Percentiles rank a stretch among this genome's conserved stretches.
Conservation (phyloP, 164 flowering plant species). For the Hamamelis virginiana region DNA sequence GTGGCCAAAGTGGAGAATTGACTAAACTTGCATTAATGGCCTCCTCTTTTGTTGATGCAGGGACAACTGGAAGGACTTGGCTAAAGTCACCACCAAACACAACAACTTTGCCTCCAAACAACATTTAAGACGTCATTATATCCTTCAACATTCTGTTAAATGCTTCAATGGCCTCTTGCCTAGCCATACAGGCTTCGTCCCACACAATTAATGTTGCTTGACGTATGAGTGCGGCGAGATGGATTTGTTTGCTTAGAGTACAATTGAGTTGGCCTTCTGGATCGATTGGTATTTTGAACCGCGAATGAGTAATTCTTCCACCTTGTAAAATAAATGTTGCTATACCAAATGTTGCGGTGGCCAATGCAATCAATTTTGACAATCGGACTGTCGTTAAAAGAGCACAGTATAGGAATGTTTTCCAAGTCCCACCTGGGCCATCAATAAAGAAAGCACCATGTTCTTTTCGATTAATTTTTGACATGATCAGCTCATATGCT, state of each 20-base stretch:
- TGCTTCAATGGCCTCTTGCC: not conserved
- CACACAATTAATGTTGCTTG: not conserved
- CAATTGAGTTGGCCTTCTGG: not conserved
- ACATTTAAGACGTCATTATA: not conserved
- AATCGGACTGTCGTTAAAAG: not conserved
- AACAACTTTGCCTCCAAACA: not conserved
- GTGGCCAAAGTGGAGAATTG: too few relatives aligned
- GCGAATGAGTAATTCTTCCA: not conserved
- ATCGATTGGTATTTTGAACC: not conserved
- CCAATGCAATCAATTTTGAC: not conserved
- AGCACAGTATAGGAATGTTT: not conserved
- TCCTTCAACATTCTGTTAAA: not conserved
- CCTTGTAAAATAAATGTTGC: not conserved
- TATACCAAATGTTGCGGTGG: not conserved
- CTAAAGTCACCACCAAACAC: not conserved
- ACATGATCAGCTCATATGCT: not conserved
- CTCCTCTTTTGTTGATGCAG: not conserved
- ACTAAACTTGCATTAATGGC: not conserved
- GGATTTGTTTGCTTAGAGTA: not conserved
- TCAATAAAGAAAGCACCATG: slow-evolving; percentile 2
- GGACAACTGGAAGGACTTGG: not conserved
- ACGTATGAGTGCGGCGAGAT: not conserved
- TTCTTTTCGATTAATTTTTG: not conserved
- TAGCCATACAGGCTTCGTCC: not conserved
- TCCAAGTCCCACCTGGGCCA: not conserved